A percentile compares a stretch with the other conserved stretches of the same genome.
phyloP scores from a whole-genome alignment of 768 basidiomycete genomes.

The Neoboletus brunneissimus region DNA sequence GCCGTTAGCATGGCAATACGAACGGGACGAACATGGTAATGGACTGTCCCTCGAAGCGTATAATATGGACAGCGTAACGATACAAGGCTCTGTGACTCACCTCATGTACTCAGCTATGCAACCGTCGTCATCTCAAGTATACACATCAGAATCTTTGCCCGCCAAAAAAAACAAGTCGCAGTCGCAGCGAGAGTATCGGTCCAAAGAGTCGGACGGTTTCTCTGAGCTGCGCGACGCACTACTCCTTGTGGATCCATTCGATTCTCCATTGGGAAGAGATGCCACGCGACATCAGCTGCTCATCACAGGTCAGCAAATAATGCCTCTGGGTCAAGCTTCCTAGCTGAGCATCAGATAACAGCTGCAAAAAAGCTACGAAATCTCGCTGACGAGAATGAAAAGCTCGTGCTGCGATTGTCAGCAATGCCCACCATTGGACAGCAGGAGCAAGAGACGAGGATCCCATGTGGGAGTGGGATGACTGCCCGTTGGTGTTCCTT shows the following conservation, averaged over 20 bases:
- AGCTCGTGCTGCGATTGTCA: constrained; percentile 14
- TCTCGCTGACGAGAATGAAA: constrained; percentile 26
- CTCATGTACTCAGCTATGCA: constrained; percentile 13
- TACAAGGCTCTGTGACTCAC: constrained; percentile 8
- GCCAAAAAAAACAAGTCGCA: constrained; percentile 23
- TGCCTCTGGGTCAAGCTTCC: not conserved
- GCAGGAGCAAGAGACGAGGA: not conserved
- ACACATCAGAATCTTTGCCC: constrained; percentile 3
- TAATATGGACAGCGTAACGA: constrained; percentile 12
- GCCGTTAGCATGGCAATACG: not conserved
- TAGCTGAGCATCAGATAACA: constrained; percentile 6
- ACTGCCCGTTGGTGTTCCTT: constrained; percentile 11
- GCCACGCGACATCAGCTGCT: constrained; percentile 32
- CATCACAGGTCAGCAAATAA: constrained; percentile 17
- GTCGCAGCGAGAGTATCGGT: constrained; percentile 31
- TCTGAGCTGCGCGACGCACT: constrained; percentile 28
- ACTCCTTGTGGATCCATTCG: constrained; percentile 25
- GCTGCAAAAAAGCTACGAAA: constrained; percentile 51
- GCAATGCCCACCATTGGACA: not conserved
- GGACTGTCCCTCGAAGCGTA: constrained; percentile 1
- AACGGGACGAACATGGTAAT: constrained; percentile 1
- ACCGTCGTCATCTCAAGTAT: constrained; percentile 9
- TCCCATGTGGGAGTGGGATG: not conserved
- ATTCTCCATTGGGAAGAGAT: constrained; percentile 22
- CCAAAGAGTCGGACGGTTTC: constrained; percentile 32